phyloP scores from a whole-genome alignment of 2,329 filamentous ascomycete species.

The Penicillium fuscoglaucum region DNA sequence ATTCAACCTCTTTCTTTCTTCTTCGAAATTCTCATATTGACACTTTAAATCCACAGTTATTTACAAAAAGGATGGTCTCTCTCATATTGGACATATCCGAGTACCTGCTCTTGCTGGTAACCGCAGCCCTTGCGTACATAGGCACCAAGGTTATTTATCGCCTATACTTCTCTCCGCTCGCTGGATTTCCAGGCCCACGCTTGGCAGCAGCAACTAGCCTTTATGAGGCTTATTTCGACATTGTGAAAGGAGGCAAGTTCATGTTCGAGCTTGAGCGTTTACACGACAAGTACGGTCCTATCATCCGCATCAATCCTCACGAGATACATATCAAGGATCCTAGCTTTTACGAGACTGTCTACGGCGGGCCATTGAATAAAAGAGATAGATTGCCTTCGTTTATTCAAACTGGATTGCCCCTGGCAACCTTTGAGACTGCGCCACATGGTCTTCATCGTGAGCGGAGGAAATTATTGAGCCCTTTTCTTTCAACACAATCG shows the following conservation, averaged over 20 bases:
- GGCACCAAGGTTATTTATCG: neutral
- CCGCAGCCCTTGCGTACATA: neutral
- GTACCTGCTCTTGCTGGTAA: neutral
- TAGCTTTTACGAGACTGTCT: neutral
- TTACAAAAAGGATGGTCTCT: neutral
- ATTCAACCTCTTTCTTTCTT: neutral
- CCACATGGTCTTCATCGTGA: neutral
- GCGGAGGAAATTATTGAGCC: neutral
- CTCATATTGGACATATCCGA: neutral
- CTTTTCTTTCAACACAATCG: neutral
- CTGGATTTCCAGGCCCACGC: neutral
- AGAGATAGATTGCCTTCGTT: neutral
- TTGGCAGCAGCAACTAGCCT: neutral
- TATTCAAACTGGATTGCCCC: neutral
- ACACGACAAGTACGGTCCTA: neutral
- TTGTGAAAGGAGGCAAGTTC: neutral
- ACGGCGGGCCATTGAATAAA: neutral
- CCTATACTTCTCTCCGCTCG: neutral
- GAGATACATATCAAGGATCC: neutral
- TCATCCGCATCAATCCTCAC: neutral
- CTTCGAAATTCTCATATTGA: neutral
- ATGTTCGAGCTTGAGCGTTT: neutral
- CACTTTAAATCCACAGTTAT: neutral
- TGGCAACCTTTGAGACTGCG: neutral
- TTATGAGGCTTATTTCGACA: neutral